phyloP scores from a whole-genome alignment of 345 rosid species.

The Populus euphratica region DNA sequence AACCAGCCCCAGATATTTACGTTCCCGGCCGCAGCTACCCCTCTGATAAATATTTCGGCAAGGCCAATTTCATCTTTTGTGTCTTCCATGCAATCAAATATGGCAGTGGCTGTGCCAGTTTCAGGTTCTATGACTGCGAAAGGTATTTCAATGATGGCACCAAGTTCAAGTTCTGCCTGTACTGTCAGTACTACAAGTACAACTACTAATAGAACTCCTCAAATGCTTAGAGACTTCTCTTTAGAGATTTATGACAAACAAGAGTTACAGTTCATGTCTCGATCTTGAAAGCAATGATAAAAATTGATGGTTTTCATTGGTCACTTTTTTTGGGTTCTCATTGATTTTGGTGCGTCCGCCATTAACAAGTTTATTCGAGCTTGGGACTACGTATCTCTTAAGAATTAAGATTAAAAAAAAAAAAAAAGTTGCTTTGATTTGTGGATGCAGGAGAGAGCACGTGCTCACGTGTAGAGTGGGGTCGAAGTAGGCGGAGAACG shows the following conservation, averaged over 20 bases:
- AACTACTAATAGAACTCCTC: slow-evolving; percentile 24
- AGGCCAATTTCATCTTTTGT: slow-evolving; percentile 57
- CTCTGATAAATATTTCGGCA: slow-evolving; percentile 43
- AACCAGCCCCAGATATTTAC: slow-evolving; percentile 56
- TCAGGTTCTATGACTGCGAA: slow-evolving; percentile 32
- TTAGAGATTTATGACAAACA: slow-evolving; percentile 66
- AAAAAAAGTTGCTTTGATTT: neutral
- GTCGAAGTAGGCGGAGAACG: slow-evolving; percentile 25
- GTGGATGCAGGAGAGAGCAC: slow-evolving; percentile 31
- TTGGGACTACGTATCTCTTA: neutral
- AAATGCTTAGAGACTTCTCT: slow-evolving; percentile 70
- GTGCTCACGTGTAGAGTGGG: slow-evolving; percentile 67
- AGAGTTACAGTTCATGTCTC: slow-evolving; percentile 64
- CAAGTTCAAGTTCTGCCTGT: slow-evolving; percentile 46
- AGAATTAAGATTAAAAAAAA: neutral
- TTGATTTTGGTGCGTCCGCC: slow-evolving; percentile 21
- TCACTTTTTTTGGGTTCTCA: neutral
- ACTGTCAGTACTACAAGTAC: slow-evolving; percentile 6
- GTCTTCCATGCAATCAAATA: slow-evolving; percentile 46
- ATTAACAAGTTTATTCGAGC: slow-evolving; percentile 10
- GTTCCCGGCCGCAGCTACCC: slow-evolving; percentile 51
- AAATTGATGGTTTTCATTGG: neutral
- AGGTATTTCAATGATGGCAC: slow-evolving; percentile 47
- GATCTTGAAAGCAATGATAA: slow-evolving; percentile 49
- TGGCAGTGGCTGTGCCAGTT: slow-evolving; percentile 29